Evolutionary conservation across 345 rosid genomes (phyloP), one percentile per base, ranked within the genome.

Genomic region (Melaleuca quinquenervia): DNA sequence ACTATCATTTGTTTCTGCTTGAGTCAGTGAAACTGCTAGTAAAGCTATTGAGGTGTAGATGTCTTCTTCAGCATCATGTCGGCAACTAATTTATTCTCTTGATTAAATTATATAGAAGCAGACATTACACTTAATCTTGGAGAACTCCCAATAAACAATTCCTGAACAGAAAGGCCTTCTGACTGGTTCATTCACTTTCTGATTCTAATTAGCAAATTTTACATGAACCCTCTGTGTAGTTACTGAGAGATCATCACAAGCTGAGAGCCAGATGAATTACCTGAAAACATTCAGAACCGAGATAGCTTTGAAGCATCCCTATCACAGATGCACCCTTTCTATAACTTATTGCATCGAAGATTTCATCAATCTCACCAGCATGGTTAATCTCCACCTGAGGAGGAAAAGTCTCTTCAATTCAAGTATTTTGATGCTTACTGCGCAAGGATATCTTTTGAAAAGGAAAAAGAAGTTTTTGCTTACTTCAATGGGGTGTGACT

Each of bases 401-500:
- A 60, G 86, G 58, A 80, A 84, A 75, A 84, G 53, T 58, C n/a
- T 58, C 64, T 58, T 58, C 8, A 58, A 58, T 58, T 58, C 64
- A 58, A 58, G 64, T 13, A 58, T 29, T 58, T 12, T 29, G 13
- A 26, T 26, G 26, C 15, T 51, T 14, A 51, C 52, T 51, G 52
- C 16, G 16, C 52, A 51, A 51, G 52, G 52, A 51, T 58, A 26
- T 58, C 64, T 58, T 58, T 58, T 26, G 29, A 58, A 58, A 58
- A 58, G 64, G 41, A 6, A 52, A n/a, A 62, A 26, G 10, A 48
- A 83, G 50, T 60, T 24, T 48, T 56, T 24, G 52, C 51, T 62
- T 87, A 97, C 99, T 98, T 97, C 99, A 84, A 97, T 97, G 9
- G 99, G 99, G 91, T 97, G 99, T 60, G 99, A 97, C 91, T 94